Evolutionary conservation across 352 stramenopile genomes (phyloP).

Genomic region (Globisporangium ultimum): DNA sequence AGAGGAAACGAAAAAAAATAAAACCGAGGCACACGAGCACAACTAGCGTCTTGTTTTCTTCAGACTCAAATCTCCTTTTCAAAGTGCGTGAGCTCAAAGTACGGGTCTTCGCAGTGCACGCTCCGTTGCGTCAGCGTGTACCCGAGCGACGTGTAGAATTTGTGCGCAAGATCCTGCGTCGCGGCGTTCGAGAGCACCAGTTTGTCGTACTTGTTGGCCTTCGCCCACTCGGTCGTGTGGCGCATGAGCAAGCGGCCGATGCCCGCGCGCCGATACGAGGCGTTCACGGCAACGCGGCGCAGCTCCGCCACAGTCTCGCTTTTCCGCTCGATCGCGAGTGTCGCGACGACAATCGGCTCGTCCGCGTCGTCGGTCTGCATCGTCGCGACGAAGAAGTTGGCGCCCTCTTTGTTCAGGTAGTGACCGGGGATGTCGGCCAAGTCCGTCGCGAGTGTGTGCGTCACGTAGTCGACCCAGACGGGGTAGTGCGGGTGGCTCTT

Average conservation of each 20-base stretch:
- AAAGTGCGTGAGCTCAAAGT: constrained; percentile 21
- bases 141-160: constrained; percentile 18
- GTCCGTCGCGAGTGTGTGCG: constrained; percentile 17
- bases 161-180: constrained; percentile 4
- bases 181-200: constrained; percentile 11
- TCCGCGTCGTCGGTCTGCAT: neutral
- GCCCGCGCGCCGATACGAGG: constrained; percentile 10
- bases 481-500: constrained; percentile 1
- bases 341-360: constrained; percentile 11
- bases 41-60: neutral
- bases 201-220: neutral
- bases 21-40: no score
- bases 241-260: constrained; percentile 14
- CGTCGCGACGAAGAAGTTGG: constrained; percentile 11
- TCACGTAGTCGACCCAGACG: constrained; percentile 18
- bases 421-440: constrained; percentile 7
- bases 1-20: no score
- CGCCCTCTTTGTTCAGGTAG: constrained; percentile 6
- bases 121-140: constrained; percentile 13
- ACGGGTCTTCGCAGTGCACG: constrained; percentile 18
- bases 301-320: constrained; percentile 4
- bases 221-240: constrained; percentile 16
- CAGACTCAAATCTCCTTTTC: constrained; percentile 15
- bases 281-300: constrained; percentile 11
- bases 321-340: constrained; percentile 9